Evolutionary conservation across 371 early-diverging fungal species (phyloP).

Genomic region (Blakeslea trispora): DNA sequence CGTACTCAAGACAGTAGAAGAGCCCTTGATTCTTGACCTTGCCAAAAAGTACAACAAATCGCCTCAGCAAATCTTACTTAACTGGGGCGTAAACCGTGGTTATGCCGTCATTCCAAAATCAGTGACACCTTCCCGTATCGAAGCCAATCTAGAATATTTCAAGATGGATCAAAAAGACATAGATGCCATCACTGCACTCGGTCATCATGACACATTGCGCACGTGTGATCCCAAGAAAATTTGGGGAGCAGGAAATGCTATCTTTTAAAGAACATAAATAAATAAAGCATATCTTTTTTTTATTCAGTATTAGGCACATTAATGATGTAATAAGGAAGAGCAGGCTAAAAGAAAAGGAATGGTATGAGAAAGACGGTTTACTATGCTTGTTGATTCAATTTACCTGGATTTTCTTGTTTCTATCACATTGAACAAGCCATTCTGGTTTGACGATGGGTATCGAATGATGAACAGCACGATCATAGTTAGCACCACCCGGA

Average conservation of each 20-base stretch:
- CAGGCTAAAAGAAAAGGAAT: slow-evolving; percentile 33
- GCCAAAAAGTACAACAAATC: slow-evolving; percentile 72
- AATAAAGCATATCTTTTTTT: neutral
- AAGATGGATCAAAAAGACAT: slow-evolving; percentile 37
- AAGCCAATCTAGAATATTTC: slow-evolving; percentile 42
- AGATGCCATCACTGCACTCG: slow-evolving; percentile 36
- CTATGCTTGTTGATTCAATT: slow-evolving; percentile 13
- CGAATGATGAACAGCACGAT: slow-evolving; percentile 82
- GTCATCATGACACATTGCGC: slow-evolving; percentile 23
- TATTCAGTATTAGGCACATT: slow-evolving; percentile 38
- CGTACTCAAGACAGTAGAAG: slow-evolving; percentile 20
- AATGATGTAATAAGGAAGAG: slow-evolving; percentile 53
- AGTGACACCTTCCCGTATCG: slow-evolving; percentile 45
- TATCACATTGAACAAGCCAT: slow-evolving; percentile 91
- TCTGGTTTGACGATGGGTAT: slow-evolving; percentile 94
- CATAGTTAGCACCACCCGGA: slow-evolving; percentile 83
- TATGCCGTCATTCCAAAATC: slow-evolving; percentile 65
- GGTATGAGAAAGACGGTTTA: neutral
- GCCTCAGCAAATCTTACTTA: slow-evolving; percentile 73
- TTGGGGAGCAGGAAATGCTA: slow-evolving; percentile 9
- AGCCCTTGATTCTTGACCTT: slow-evolving; percentile 44
- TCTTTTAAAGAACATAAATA: slow-evolving; percentile 7
- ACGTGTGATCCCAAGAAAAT: slow-evolving; percentile 17
- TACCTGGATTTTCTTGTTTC: slow-evolving; percentile 86
- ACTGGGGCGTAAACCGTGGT: slow-evolving; percentile 77